A percentile compares a stretch with the other conserved stretches of the same genome.
phyloP scores from a whole-genome alignment of 441 rosid genomes.

The Melastoma candidum region DNA sequence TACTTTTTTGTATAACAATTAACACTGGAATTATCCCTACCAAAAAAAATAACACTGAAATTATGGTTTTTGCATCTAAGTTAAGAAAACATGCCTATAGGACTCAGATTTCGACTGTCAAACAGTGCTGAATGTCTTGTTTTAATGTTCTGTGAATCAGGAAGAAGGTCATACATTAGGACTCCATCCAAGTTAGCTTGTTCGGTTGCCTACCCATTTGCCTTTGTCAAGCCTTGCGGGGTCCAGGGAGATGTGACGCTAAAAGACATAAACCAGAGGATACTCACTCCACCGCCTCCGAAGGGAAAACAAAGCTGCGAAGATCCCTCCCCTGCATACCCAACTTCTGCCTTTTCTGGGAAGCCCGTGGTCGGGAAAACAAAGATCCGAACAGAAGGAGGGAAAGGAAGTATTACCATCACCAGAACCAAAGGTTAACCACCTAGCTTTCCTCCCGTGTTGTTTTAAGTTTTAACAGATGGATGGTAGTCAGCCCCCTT shows the following conservation, averaged over 20 bases:
- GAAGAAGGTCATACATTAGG: slow-evolving; percentile 53
- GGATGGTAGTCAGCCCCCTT: slow-evolving; percentile 13
- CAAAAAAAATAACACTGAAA: no score
- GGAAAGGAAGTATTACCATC: slow-evolving; percentile 94
- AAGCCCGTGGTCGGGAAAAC: slow-evolving; percentile 95
- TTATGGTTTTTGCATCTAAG: neutral
- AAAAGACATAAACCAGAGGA: slow-evolving; percentile 83
- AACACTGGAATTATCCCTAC: no score
- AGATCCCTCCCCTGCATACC: slow-evolving; percentile 46
- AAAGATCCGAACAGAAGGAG: slow-evolving; percentile 91
- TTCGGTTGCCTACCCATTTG: slow-evolving; percentile 80
- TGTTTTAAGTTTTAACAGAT: slow-evolving; percentile 6
- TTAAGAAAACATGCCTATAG: neutral
- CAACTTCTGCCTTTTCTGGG: slow-evolving; percentile 96
- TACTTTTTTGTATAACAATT: neutral
- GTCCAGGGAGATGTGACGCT: slow-evolving; percentile 83
- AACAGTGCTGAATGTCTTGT: neutral
- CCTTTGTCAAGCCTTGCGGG: slow-evolving; percentile 83
- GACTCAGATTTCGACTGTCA: neutral
- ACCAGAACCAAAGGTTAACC: slow-evolving; percentile 85
- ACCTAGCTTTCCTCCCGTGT: slow-evolving; percentile 1
- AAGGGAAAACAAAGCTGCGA: slow-evolving; percentile 36
- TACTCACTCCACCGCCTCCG: slow-evolving; percentile 53
- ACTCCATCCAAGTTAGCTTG: slow-evolving; percentile 62
- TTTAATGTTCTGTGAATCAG: slow-evolving; percentile 21